Base-by-base conservation (phyloP, 2,329 filamentous ascomycete species). In the Aspergillus quadrilineatus region DNA sequence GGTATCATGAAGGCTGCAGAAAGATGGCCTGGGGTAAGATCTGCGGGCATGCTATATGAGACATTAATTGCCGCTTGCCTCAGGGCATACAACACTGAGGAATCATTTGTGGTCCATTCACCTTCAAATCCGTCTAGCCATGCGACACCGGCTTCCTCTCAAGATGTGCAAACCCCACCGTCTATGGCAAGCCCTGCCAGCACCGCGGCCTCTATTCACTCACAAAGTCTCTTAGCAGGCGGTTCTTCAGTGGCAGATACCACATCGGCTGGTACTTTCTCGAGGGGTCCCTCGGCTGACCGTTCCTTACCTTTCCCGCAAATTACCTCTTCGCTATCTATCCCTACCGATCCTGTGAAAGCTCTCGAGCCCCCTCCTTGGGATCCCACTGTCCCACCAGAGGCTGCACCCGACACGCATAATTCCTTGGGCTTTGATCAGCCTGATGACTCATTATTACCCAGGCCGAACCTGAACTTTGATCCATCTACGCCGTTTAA, bases 11-110 rank as follows among this genome's bases (percentile, higher is more conserved):
- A 88, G 55, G 92, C 90, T 56, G 89, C 89, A 0, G 89, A 93
- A 67, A 83, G 92, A 58, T 97, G 94, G 94, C 94, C 94, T 0
- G 94, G 93, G 9, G 92, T 93, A 1, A 84, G 87, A 39, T 89
- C 91, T 14, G 92, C 92, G 3, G 86, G 90, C 8, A 85, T 94
- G 64, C 83, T 97, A 10, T 97, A 97, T 69, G 81, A 84, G n/a
- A 92, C 90, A 61, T 85, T 99, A 49, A 88, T 93, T 47, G 85
- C 84, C 56, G 92, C 92, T 10, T 96, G 92, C 66, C 79, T 97
- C 66, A 92, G 90, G 70, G 92, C 91, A 65, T 99, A 96, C 73
- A 88, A 92, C 60, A 83, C 78, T 6, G 79, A 80, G 26, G 77
- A 82, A 39, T 79, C 65, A 72, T 84, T 55, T 73, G 83, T 56